Base-by-base conservation (phyloP, 2,329 filamentous ascomycete genomes). In the Aphanocladium album region DNA sequence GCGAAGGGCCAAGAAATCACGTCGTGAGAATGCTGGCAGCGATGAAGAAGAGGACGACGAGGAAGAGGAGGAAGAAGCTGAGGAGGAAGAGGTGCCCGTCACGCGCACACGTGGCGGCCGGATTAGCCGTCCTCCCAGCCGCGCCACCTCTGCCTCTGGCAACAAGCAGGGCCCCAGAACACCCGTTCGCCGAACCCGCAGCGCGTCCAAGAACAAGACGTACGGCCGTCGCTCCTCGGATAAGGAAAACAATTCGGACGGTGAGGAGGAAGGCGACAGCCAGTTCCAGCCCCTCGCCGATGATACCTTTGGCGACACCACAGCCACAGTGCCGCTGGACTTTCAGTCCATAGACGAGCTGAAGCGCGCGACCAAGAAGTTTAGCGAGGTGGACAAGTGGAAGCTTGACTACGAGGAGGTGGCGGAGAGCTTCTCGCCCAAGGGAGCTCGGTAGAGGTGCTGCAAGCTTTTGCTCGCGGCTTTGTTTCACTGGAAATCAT, bases 311-410 rank as follows among this genome's bases (percentile, higher is more conserved):
- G 76, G 73, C 17, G 64, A 63, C 33, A 64, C 62, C 41, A 62
- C 72, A 54, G 71, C 71, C 67, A 73, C 74, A 65, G 67, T 71
- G 55, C 71, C 72, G 65, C 43, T 76, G 68, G 69, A 75, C 60
- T 71, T 71, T 53, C 70, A 74, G 7, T 69, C 80, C 52, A 75
- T 80, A 25, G 72, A 80, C 46, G 84, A 86, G 76, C 74, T 89
- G 63, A 83, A 83, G 72, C 76, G 79, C 54, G 83, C 84, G 45
- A 78, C 78, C 11, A 80, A 77, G 69, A 89, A 89, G 72, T 89
- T 89, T 67, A 79, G 83, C 70, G 86, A 89, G 72, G 87, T 89
- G 45, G 87, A 89, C 70, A 77, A 80, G 72, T 89, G 86, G 85
- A 79, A 87, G 73, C 73, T 89, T 63, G 84, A 85, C 55, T 89